Conservation (phyloP, 169 alveolate genomes). For the Eimeria brunetti region DNA sequence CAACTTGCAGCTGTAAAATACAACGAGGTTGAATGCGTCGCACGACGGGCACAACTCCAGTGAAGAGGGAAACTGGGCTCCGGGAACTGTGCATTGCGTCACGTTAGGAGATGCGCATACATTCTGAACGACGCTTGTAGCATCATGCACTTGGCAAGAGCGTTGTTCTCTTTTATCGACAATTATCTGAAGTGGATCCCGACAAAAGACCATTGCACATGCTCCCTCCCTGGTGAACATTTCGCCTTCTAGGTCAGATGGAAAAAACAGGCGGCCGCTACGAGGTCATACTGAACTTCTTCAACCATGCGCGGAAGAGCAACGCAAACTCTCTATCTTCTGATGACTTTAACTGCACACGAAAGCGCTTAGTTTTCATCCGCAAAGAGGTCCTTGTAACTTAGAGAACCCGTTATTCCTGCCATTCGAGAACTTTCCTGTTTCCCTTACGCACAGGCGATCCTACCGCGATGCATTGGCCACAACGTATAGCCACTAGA, state of each 20-base stretch:
- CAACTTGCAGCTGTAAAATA: constrained; percentile 56
- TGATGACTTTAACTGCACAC: neutral
- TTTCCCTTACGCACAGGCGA: neutral
- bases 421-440: neutral
- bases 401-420: neutral
- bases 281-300: neutral
- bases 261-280: neutral
- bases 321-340: neutral
- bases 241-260: neutral
- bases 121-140: neutral
- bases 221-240: neutral
- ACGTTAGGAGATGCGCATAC: constrained; percentile 8
- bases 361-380: neutral
- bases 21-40: constrained; percentile 24
- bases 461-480: neutral
- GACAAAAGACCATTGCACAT: neutral
- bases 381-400: neutral
- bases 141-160: constrained; percentile 37
- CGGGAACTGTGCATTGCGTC: constrained; percentile 5
- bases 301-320: neutral
- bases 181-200: neutral
- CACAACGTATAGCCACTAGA: neutral
- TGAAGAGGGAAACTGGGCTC: constrained; percentile 10
- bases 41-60: constrained; percentile 64
- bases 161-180: neutral